A percentile compares a stretch with the other conserved stretches of the same genome.
These are phyloP conservation scores for Lipomyces oligophaga DNA, from an alignment of 805 yeast species.

Conservation along the genomic window DNA sequence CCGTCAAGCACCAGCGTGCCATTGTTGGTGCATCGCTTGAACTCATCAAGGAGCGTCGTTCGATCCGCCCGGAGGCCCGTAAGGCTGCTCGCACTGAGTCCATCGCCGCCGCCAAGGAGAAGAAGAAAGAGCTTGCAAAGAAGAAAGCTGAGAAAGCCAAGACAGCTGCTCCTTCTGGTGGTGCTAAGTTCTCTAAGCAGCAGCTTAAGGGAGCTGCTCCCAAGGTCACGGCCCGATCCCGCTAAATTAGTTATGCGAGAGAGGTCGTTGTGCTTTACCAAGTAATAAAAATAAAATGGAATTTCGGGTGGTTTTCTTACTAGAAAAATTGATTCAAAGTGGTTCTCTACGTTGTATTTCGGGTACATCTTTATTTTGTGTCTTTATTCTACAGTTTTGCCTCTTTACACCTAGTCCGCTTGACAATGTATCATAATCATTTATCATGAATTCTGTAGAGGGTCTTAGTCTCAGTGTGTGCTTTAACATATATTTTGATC, in stretches of 20 bases:
- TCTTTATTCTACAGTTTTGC: too few relatives aligned
- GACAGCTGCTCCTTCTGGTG: conserved; percentile 56
- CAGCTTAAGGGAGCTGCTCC: conserved; percentile 97
- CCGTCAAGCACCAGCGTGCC: conserved; percentile 98
- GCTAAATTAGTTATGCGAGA: conserved; percentile 64
- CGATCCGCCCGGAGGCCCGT: conserved; percentile 94
- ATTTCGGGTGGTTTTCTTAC: too few relatives aligned
- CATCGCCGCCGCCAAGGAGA: conserved; percentile 50
- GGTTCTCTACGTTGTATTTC: too few relatives aligned
- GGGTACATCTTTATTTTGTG: too few relatives aligned
- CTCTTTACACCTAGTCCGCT: too few relatives aligned
- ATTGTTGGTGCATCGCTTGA: conserved; percentile 99
- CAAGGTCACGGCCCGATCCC: conserved; percentile 94
- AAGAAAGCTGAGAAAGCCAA: conserved; percentile 94
- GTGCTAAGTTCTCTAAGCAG: conserved; percentile 83
- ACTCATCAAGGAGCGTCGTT: conserved; percentile 96
- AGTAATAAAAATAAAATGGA: not conserved
- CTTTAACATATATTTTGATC: too few relatives aligned
- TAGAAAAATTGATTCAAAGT: too few relatives aligned
- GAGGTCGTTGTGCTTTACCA: not conserved
- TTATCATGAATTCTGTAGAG: too few relatives aligned
- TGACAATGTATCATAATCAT: too few relatives aligned
- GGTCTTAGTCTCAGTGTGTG: too few relatives aligned
- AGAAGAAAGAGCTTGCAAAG: conserved; percentile 81
- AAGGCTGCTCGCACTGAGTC: conserved; percentile 95